Evolutionary conservation across 2,329 filamentous ascomycete species (phyloP).

Genomic region (Claviceps maximensis): DNA sequence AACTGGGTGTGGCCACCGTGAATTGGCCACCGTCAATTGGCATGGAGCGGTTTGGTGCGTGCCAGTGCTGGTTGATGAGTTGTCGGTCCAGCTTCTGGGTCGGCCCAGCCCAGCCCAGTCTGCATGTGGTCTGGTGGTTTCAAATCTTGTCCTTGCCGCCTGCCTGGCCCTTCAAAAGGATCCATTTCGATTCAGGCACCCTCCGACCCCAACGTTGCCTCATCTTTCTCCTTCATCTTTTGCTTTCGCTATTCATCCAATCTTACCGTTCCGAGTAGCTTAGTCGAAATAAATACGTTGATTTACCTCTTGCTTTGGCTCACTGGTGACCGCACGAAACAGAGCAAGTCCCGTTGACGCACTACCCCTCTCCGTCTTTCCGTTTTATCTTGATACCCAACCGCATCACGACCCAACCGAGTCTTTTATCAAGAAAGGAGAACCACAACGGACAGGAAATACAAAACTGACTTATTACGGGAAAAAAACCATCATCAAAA

Average conservation of each 20-base stretch:
- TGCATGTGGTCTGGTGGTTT: no score
- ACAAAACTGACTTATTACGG: neutral
- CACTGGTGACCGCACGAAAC: slow-evolving; percentile 2
- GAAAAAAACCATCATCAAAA: neutral
- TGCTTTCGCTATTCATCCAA: neutral
- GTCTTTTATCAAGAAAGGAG: neutral
- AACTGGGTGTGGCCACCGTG: no score
- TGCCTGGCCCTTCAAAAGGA: no score
- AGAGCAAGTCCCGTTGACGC: neutral
- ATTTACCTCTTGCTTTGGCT: neutral
- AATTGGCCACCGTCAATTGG: no score
- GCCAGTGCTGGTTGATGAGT: no score
- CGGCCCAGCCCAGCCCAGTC: no score
- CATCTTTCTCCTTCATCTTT: neutral
- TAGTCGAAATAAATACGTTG: slow-evolving; percentile 6
- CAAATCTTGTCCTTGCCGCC: no score
- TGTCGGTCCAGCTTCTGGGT: no score
- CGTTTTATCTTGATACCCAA: slow-evolving; percentile 10
- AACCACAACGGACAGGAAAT: neutral
- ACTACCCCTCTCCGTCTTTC: neutral
- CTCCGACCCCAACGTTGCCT: no score
- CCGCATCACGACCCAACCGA: slow-evolving; percentile 8
- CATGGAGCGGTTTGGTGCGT: no score
- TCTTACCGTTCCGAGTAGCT: neutral
- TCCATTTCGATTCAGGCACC: no score